Evolutionary conservation across 176 grass and related monocot genomes (phyloP).

Genomic region (Triticum dicoccoides): DNA sequence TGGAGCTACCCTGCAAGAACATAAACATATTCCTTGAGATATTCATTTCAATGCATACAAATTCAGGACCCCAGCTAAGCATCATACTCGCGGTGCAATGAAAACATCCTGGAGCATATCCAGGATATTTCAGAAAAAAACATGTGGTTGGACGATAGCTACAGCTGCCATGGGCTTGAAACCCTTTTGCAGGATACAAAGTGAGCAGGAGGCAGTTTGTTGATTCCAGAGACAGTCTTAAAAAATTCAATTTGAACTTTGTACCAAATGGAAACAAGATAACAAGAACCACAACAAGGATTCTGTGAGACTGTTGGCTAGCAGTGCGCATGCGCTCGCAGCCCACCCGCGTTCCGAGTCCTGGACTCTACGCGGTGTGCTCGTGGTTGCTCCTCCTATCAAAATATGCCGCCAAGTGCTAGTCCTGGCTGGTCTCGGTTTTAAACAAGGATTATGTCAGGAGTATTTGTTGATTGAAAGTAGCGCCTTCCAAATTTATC

Average conservation of each 20-base stretch:
- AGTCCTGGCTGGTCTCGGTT: no score
- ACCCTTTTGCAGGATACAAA: background rate
- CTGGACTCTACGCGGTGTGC: no score
- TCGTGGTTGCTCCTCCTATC: no score
- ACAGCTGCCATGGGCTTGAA: background rate
- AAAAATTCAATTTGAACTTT: constrained; percentile 2
- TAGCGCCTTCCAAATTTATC: background rate
- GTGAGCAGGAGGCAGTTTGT: background rate
- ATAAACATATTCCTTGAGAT: constrained; percentile 32
- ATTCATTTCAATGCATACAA: constrained; percentile 6
- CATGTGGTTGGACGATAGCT: background rate
- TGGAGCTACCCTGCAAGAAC: constrained; percentile 50
- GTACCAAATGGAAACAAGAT: background rate
- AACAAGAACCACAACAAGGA: background rate
- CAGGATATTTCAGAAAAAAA: constrained; percentile 3
- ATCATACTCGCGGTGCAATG: background rate
- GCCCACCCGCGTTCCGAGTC: no score
- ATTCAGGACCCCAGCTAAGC: background rate
- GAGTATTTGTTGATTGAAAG: background rate
- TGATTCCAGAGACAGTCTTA: background rate
- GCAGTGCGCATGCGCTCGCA: no score
- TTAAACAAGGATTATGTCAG: background rate
- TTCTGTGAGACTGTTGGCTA: background rate
- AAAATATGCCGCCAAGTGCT: no score
- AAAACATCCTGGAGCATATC: constrained; percentile 1